Conservation (phyloP, 768 basidiomycete genomes). For the Boletus sp. region DNA sequence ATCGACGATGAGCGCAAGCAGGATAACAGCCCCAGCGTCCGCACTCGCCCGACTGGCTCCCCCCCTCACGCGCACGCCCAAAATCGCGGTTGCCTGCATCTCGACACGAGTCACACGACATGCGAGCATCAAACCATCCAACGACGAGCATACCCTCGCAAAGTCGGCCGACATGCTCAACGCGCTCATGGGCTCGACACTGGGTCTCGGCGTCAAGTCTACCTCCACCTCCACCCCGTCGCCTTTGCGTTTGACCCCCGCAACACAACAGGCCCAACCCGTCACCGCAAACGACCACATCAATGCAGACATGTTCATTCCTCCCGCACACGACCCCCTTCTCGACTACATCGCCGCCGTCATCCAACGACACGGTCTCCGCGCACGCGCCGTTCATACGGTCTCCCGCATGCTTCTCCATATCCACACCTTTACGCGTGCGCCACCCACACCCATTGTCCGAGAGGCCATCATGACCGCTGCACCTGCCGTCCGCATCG, state of each 20-base stretch:
- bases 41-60: background rate
- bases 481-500: conserved; percentile 66
- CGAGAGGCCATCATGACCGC: conserved; percentile 66
- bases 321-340: conserved; percentile 74
- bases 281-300: background rate
- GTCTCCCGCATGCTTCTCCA: conserved; percentile 64
- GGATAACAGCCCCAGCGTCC: background rate
- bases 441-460: conserved; percentile 78
- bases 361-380: conserved; percentile 64
- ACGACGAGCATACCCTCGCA: conserved; percentile 22
- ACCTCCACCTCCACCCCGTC: background rate
- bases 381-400: conserved; percentile 55
- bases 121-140: conserved; percentile 16
- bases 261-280: background rate
- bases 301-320: conserved; percentile 47
- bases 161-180: conserved; percentile 25
- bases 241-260: background rate
- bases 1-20: conserved; percentile 10
- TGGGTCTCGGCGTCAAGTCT: conserved; percentile 14
- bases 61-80: background rate
- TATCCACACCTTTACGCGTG: conserved; percentile 71
- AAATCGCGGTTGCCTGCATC: background rate
- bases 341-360: conserved; percentile 63
- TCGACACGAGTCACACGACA: conserved; percentile 10
- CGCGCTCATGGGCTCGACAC: conserved; percentile 24